phyloP scores from a whole-genome alignment of 495 filamentous ascomycete species.

The Aspergillus cavernicola region DNA sequence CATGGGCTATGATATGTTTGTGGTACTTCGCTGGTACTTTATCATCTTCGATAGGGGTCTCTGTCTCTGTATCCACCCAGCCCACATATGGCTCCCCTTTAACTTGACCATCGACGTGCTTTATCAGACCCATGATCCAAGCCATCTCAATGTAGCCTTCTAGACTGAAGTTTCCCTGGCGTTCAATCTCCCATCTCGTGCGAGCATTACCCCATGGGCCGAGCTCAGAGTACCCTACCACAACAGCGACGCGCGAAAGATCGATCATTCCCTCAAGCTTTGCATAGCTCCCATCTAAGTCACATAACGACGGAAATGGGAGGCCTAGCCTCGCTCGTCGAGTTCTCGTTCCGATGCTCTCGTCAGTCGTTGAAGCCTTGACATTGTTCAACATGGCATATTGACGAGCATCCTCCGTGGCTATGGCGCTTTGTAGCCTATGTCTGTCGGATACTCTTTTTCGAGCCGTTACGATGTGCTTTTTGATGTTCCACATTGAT shows the following conservation, averaged over 20 bases:
- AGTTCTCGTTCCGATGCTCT: slow-evolving; percentile 46
- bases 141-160: slow-evolving; percentile 99
- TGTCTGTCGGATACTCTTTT: slow-evolving; percentile 82
- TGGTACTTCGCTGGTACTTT: slow-evolving; percentile 95
- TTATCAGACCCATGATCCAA: slow-evolving; percentile 99
- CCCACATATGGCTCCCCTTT: slow-evolving; percentile 94
- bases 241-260: slow-evolving; percentile 91
- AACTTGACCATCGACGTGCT: slow-evolving; percentile 91
- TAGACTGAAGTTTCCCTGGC: slow-evolving; percentile 91
- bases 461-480: slow-evolving; percentile 54
- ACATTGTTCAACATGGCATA: slow-evolving; percentile 54
- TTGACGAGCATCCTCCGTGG: slow-evolving; percentile 14
- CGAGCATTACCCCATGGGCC: slow-evolving; percentile 97
- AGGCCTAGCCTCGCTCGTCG: slow-evolving; percentile 90
- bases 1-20: slow-evolving; percentile 88
- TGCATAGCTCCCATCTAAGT: slow-evolving; percentile 32
- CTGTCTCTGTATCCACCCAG: slow-evolving; percentile 91
- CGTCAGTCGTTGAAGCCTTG: slow-evolving; percentile 65
- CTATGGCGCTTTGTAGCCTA: slow-evolving; percentile 30
- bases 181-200: slow-evolving; percentile 99
- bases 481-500: slow-evolving; percentile 20
- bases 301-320: slow-evolving; percentile 67
- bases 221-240: slow-evolving; percentile 94
- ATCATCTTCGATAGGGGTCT: slow-evolving; percentile 94
- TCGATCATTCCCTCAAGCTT: slow-evolving; percentile 92